Percentiles rank a stretch among this genome's conserved stretches.
phyloP scores from a whole-genome alignment of 768 basidiomycete genomes.

The Amanita phalloides region DNA sequence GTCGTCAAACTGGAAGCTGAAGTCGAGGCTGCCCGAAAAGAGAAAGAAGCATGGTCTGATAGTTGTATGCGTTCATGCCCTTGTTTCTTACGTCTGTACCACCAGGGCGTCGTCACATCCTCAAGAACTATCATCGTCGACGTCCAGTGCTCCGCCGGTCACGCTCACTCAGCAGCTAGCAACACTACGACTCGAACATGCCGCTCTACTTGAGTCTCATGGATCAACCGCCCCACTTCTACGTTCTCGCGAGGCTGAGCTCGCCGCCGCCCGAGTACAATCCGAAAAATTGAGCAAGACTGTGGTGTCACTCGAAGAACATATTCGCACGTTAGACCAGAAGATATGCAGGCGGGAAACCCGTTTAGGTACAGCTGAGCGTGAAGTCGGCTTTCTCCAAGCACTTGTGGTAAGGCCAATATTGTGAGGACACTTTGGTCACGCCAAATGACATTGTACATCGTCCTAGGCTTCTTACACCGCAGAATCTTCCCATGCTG shows the following conservation, averaged over 20 bases:
- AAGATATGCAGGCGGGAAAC: slow-evolving; percentile 20
- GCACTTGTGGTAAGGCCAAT: slow-evolving; percentile 47
- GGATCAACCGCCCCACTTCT: slow-evolving; percentile 46
- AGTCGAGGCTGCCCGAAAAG: slow-evolving; percentile 45
- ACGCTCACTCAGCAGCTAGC: slow-evolving; percentile 50
- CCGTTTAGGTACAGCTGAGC: slow-evolving; percentile 26
- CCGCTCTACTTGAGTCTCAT: slow-evolving; percentile 55
- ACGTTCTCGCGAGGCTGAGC: slow-evolving; percentile 40
- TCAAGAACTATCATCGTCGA: neutral
- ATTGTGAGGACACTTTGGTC: neutral
- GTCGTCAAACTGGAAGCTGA: slow-evolving; percentile 53
- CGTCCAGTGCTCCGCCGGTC: slow-evolving; percentile 14
- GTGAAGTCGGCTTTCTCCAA: slow-evolving; percentile 57
- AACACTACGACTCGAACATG: slow-evolving; percentile 49
- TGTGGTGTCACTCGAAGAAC: slow-evolving; percentile 22
- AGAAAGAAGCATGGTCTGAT: slow-evolving; percentile 45
- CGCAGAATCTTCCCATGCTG: neutral
- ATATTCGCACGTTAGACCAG: slow-evolving; percentile 29
- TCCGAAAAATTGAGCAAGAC: slow-evolving; percentile 24
- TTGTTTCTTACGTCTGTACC: neutral
- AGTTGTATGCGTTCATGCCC: neutral
- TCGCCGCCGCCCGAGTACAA: slow-evolving; percentile 26
- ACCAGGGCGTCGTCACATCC: slow-evolving; percentile 5
- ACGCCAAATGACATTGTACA: neutral
- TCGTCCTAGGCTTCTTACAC: slow-evolving; percentile 4